These are phyloP conservation scores for Corynespora cassiicola DNA, from an alignment of 2,329 filamentous ascomycete species.

Conservation along the genomic window DNA sequence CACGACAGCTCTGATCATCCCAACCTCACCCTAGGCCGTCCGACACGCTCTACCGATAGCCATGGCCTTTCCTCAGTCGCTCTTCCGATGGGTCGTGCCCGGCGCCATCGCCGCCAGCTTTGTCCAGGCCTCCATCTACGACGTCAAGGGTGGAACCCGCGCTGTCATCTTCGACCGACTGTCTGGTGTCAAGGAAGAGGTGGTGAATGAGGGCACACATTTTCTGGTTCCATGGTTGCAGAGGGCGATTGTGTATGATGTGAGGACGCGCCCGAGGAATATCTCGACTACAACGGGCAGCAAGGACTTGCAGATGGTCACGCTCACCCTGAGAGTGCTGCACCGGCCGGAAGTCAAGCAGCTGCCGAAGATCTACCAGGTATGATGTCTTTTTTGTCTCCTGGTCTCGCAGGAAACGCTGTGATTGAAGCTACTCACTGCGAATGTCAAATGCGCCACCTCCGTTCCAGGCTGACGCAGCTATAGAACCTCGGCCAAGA, in stretches of 20 bases:
- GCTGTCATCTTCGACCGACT: conserved; percentile 98
- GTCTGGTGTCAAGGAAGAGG: conserved; percentile 88
- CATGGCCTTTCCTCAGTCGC: conserved; percentile 43
- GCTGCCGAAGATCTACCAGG: conserved; percentile 98
- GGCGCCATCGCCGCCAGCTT: conserved; percentile 71
- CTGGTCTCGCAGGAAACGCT: neutral
- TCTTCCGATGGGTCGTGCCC: conserved; percentile 69
- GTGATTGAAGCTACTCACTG: too few species aligned
- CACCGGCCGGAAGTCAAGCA: conserved; percentile 92
- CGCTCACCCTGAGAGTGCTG: conserved; percentile 92
- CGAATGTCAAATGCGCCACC: neutral
- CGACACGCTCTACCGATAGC: conserved; percentile 9
- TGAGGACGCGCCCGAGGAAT: conserved; percentile 95
- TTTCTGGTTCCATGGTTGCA: conserved; percentile 97
- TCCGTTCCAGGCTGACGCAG: too few species aligned
- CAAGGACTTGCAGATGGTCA: conserved; percentile 99
- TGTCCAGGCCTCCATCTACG: conserved; percentile 85
- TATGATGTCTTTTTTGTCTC: conserved; percentile 50
- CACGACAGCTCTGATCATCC: conserved; percentile 11
- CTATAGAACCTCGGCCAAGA: conserved; percentile 97
- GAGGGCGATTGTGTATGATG: conserved; percentile 92
- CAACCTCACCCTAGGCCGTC: conserved; percentile 5
- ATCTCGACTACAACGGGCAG: conserved; percentile 96
- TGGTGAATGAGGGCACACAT: conserved; percentile 95
- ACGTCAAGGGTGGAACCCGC: conserved; percentile 91